Evolutionary conservation across 2,329 filamentous ascomycete genomes (phyloP), one percentile per base, ranked within the genome.

Genomic region (Aspergillus phoenicis): DNA sequence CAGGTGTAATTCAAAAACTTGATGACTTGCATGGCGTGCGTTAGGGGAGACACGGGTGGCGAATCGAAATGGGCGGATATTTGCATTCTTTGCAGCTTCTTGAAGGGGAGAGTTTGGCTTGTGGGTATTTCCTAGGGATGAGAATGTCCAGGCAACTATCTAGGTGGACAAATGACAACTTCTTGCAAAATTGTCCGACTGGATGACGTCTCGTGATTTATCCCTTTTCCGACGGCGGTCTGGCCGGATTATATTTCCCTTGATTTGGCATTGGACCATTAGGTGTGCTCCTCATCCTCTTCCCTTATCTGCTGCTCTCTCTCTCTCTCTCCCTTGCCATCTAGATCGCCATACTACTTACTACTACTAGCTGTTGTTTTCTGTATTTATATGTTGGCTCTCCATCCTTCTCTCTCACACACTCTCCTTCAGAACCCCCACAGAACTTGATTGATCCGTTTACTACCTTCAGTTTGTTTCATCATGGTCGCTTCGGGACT

Each of bases 111-210:
- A 36, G 33, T n/a, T 30, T 51, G 24, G 26, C 36, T 13, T 58
- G 36, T 52, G 41, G n/a, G 10, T 52, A 22, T 56, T 58, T 57
- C 48, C 58, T 49, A 45, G 41, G 41, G 41, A 45, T 60, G 62
- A 36, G 33, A 55, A 60, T 59, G 55, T 48, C 58, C 20, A 10
- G 43, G 20, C 61, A 61, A 53, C 55, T 58, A 60, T 49, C n/a
- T 43, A 43, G 15, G 39, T 49, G 45, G 26, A 24, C 26, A n/a
- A 49, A 49, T 49, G 41, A 45, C 20, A 45, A 36, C 33, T 36
- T 36, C 28, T 22, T 45, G 41, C 41, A 45, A 45, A 24, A 45
- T 45, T 45, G 41, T 22, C 41, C 41, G 41, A 45, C 41, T 13
- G 13, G 33, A 45, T 45, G 41, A 24, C 41, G 41, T 45, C 41